Evolutionary conservation across 1,284 basidiomycete species (phyloP).

Genomic region (Malassezia japonica): DNA sequence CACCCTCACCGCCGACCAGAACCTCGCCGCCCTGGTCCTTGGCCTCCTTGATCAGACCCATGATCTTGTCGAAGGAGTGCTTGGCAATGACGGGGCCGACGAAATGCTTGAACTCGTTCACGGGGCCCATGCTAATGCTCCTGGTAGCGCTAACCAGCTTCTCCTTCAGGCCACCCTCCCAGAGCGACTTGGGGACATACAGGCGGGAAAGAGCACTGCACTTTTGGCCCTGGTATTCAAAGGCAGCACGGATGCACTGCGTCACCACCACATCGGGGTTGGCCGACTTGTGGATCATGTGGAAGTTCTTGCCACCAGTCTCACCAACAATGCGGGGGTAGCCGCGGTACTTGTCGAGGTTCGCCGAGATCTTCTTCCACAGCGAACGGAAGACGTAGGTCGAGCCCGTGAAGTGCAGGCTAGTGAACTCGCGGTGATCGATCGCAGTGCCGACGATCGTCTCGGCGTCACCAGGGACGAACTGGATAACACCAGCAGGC

Average conservation of each 20-base stretch:
- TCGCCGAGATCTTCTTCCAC: slow-evolving; percentile 87
- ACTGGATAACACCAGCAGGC: slow-evolving; percentile 90
- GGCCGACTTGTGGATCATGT: slow-evolving; percentile 78
- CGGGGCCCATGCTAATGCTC: slow-evolving; percentile 74
- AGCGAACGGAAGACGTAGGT: slow-evolving; percentile 78
- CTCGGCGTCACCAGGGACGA: slow-evolving; percentile 59
- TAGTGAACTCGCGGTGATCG: slow-evolving; percentile 72
- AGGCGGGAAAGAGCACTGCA: slow-evolving; percentile 86
- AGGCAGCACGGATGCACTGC: slow-evolving; percentile 78
- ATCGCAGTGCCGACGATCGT: slow-evolving; percentile 38
- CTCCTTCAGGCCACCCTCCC: slow-evolving; percentile 79
- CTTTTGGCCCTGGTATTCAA: slow-evolving; percentile 98
- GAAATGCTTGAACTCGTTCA: slow-evolving; percentile 72
- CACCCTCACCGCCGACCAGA: slow-evolving; percentile 69
- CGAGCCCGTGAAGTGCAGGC: slow-evolving; percentile 92
- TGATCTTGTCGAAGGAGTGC: slow-evolving; percentile 79
- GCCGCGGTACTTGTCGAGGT: slow-evolving; percentile 59
- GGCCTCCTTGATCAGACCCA: slow-evolving; percentile 73
- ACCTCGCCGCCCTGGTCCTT: slow-evolving; percentile 80
- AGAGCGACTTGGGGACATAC: slow-evolving; percentile 78
- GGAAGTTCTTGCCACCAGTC: slow-evolving; percentile 92
- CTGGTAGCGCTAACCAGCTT: slow-evolving; percentile 64
- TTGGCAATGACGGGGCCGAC: slow-evolving; percentile 89
- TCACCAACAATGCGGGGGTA: slow-evolving; percentile 96
- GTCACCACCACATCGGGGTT: slow-evolving; percentile 77